A percentile compares a stretch with the other conserved stretches of the same genome.
phyloP scores from a whole-genome alignment of 352 stramenopile genomes.

The Blastocystis sp. region DNA sequence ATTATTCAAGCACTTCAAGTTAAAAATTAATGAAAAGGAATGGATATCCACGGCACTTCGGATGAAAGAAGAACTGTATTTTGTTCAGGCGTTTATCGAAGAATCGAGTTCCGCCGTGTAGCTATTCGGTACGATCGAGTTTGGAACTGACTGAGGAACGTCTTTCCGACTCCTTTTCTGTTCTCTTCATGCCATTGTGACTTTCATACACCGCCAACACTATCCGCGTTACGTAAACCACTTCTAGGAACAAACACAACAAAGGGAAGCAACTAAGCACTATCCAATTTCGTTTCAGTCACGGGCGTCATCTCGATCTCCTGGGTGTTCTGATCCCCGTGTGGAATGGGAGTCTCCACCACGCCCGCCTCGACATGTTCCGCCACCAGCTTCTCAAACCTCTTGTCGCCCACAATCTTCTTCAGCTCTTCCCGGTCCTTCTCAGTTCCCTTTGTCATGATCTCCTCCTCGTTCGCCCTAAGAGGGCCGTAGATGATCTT shows the following conservation, averaged over 20 bases:
- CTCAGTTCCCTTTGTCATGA: constrained; percentile 18
- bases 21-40: neutral
- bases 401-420: constrained; percentile 10
- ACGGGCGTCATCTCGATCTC: constrained; percentile 30
- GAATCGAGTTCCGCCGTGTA: neutral
- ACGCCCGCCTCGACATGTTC: neutral
- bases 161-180: too few species aligned
- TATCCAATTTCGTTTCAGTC: neutral
- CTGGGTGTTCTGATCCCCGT: constrained; percentile 13
- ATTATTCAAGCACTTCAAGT: neutral
- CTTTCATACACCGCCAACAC: too few species aligned
- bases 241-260: neutral
- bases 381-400: neutral
- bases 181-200: too few species aligned
- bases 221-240: too few species aligned
- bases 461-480: constrained; percentile 34
- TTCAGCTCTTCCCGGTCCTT: constrained; percentile 16
- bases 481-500: constrained; percentile 66
- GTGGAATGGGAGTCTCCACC: neutral
- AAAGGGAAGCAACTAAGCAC: neutral
- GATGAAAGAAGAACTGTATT: neutral
- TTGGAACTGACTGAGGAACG: neutral
- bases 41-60: neutral
- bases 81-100: neutral
- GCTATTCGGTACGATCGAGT: neutral